phyloP scores from a whole-genome alignment of 345 rosid species.

The Geranium brycei region DNA sequence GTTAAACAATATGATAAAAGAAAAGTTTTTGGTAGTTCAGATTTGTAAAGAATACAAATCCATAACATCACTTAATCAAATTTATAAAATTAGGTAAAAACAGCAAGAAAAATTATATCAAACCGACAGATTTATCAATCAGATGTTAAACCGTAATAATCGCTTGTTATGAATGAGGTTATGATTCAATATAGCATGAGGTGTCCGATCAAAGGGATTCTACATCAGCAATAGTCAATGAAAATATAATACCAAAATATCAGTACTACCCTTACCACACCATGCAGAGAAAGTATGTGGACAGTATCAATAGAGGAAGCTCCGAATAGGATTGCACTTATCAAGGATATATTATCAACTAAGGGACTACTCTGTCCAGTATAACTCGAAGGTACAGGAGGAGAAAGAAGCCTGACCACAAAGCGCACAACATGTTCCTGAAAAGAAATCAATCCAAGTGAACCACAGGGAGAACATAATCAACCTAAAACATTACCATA shows the following conservation, averaged over 20 bases:
- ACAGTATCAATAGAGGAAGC: constrained; percentile 40
- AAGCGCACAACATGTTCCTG: constrained; percentile 53
- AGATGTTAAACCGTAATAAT: no score
- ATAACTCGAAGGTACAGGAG: constrained; percentile 31
- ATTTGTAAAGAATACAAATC: no score
- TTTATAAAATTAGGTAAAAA: background rate
- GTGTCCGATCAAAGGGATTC: background rate
- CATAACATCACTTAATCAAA: background rate
- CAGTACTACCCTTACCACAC: constrained; percentile 32
- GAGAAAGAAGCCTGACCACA: constrained; percentile 57
- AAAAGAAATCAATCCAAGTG: constrained; percentile 9
- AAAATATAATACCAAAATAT: no score
- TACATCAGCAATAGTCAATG: background rate
- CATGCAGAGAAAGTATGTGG: constrained; percentile 53
- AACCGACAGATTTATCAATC: no score
- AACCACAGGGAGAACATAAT: background rate
- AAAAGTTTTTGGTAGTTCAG: no score
- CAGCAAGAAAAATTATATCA: background rate
- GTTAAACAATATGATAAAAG: no score
- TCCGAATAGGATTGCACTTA: constrained; percentile 40
- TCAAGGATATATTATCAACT: constrained; percentile 37
- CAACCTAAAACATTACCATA: no score
- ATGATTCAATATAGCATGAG: background rate
- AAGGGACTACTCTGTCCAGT: constrained; percentile 29
- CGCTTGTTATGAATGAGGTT: no score